These are phyloP conservation scores for Flaveria floridana DNA, from an alignment of 140 eudicot genomes.

Conservation along the genomic window DNA sequence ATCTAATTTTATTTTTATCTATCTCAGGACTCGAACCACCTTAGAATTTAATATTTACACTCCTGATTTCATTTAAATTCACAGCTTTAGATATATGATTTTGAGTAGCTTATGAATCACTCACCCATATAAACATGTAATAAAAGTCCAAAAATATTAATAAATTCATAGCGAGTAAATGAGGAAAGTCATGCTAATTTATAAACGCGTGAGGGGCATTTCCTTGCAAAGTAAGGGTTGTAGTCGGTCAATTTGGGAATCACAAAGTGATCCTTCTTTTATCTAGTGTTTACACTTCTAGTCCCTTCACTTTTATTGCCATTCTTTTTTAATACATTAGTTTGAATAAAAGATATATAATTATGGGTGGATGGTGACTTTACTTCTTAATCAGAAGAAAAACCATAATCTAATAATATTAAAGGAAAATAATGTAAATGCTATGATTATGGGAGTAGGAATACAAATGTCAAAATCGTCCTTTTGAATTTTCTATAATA, in stretches of 20 bases:
- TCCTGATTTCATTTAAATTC: no score
- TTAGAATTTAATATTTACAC: no score
- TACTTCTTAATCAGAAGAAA: no score
- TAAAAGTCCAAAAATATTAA: background rate
- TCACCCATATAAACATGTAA: no score
- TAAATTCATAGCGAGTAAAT: background rate
- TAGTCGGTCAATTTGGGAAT: background rate
- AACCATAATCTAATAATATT: background rate
- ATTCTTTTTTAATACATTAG: background rate
- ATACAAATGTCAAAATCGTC: background rate
- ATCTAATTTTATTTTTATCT: no score
- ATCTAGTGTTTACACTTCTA: background rate
- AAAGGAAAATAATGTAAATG: background rate
- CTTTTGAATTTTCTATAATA: background rate
- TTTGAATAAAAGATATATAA: no score
- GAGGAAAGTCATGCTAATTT: background rate
- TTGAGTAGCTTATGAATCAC: no score
- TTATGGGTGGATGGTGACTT: no score
- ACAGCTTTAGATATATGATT: no score
- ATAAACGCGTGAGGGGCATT: background rate
- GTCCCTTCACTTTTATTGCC: background rate
- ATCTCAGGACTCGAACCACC: no score
- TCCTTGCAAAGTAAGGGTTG: constrained; percentile 16
- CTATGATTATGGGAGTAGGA: background rate
- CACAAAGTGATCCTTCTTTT: constrained; percentile 9